Percentiles rank a stretch among this genome's conserved stretches.
These are phyloP conservation scores for Nothomitra cinnamomea DNA, from an alignment of 2,329 filamentous ascomycete species.

Conservation along the genomic window DNA sequence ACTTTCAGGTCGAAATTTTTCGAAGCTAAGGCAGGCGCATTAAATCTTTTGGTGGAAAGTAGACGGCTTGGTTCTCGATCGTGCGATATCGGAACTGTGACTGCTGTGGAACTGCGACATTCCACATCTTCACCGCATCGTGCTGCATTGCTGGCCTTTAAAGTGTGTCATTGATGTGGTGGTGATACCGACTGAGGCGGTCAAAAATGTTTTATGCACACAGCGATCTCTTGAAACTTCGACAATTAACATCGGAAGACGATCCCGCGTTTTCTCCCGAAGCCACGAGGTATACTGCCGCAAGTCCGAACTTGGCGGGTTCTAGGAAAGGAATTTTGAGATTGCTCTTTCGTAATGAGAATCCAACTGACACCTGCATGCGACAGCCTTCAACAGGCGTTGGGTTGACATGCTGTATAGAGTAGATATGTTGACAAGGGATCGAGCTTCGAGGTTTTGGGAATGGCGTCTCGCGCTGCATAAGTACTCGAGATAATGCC, in stretches of 20 bases:
- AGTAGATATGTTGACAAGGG: neutral
- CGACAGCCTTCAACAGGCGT: neutral
- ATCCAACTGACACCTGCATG: slow-evolving; percentile 1
- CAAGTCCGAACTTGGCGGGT: neutral
- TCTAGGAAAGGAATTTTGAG: neutral
- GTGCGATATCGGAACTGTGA: neutral
- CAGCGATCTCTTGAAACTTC: neutral
- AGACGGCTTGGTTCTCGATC: neutral
- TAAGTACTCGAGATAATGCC: slow-evolving; percentile 2
- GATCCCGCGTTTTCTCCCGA: slow-evolving; percentile 1
- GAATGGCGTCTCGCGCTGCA: neutral
- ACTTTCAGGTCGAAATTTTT: neutral
- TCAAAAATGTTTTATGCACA: neutral
- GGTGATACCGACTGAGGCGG: neutral
- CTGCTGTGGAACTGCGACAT: neutral
- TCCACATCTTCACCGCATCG: neutral
- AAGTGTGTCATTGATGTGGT: neutral
- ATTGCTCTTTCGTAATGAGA: slow-evolving; percentile 4
- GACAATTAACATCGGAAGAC: neutral
- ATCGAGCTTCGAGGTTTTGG: neutral
- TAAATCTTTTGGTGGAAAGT: neutral
- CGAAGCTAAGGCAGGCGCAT: neutral
- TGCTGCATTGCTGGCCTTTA: too few species aligned
- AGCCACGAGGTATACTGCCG: neutral
- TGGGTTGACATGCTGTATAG: neutral